A percentile compares a stretch with the other conserved stretches of the same genome.
Conservation (phyloP, 2,329 filamentous ascomycete genomes). For the Diaporthe vexans region DNA sequence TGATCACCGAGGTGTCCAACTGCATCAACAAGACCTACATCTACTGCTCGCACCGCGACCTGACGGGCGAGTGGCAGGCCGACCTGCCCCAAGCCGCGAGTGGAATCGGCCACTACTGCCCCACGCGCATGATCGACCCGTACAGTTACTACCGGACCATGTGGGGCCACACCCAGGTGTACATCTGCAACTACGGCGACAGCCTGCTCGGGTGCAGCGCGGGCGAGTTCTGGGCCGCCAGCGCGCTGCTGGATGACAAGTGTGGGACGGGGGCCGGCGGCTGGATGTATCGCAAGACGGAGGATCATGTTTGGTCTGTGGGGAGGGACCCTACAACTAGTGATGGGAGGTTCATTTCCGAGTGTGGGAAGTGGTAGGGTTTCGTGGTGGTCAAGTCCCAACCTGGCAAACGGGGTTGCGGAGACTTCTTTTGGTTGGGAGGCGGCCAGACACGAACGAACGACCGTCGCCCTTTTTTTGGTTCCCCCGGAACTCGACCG, state of each 20-base stretch:
- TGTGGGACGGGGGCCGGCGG: background rate
- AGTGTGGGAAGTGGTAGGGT: conserved; percentile 25
- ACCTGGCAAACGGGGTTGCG: too few species aligned
- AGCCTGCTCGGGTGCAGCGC: background rate
- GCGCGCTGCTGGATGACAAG: background rate
- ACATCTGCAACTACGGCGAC: conserved; percentile 12
- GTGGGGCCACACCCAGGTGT: background rate
- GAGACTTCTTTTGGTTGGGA: background rate
- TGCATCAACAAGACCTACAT: conserved; percentile 21
- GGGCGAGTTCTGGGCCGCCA: conserved; percentile 8
- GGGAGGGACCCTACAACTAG: background rate
- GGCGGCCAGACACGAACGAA: too few species aligned
- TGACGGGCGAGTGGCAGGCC: background rate
- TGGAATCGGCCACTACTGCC: conserved; percentile 3
- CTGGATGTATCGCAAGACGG: conserved; percentile 5
- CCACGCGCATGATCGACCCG: background rate
- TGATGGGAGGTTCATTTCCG: background rate
- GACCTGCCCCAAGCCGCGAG: background rate
- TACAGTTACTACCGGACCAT: background rate
- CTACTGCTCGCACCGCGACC: conserved; percentile 3
- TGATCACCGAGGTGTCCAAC: background rate
- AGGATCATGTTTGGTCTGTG: background rate
- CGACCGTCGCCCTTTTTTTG: too few species aligned
- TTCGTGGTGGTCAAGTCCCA: background rate
- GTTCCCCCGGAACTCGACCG: too few species aligned